Evolutionary conservation across 2,329 filamentous ascomycete species (phyloP).

Genomic region (Paraphoma chrysanthemicola): DNA sequence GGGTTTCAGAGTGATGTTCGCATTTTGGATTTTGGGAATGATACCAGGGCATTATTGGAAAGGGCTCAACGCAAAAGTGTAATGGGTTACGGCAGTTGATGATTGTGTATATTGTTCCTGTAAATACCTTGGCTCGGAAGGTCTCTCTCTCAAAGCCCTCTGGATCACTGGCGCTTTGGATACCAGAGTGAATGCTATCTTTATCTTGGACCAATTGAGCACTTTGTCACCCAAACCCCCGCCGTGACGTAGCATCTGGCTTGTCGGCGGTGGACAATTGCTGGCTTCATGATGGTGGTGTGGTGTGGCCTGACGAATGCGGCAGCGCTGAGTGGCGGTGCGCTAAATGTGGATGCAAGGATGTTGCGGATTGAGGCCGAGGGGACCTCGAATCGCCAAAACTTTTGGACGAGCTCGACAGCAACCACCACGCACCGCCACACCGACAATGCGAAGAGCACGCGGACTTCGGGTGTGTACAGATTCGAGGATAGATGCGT

Average conservation of each 20-base stretch:
- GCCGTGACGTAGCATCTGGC: too few relatives aligned
- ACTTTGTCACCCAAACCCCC: too few relatives aligned
- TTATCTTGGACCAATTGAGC: not conserved
- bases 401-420: slow-evolving; percentile 16
- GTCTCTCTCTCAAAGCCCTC: not conserved
- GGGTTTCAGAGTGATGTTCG: not conserved
- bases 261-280: too few relatives aligned
- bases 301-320: not conserved
- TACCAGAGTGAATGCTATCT: not conserved
- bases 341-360: slow-evolving; percentile 11
- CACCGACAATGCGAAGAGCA: slow-evolving; percentile 38
- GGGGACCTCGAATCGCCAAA: slow-evolving; percentile 17
- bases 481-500: too few relatives aligned
- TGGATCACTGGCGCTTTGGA: not conserved
- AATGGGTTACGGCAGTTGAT: slow-evolving; percentile 8
- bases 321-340: not conserved
- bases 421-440: slow-evolving; percentile 8
- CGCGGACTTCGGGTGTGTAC: slow-evolving; percentile 35
- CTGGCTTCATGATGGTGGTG: too few relatives aligned
- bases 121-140: slow-evolving; percentile 4
- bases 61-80: slow-evolving; percentile 2
- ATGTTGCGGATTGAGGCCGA: slow-evolving; percentile 10
- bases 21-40: not conserved
- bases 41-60: slow-evolving; percentile 3
- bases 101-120: slow-evolving; percentile 13